Conservation (phyloP, 1,139 yeast species). For the Groenewaldozyma auringiensis region DNA sequence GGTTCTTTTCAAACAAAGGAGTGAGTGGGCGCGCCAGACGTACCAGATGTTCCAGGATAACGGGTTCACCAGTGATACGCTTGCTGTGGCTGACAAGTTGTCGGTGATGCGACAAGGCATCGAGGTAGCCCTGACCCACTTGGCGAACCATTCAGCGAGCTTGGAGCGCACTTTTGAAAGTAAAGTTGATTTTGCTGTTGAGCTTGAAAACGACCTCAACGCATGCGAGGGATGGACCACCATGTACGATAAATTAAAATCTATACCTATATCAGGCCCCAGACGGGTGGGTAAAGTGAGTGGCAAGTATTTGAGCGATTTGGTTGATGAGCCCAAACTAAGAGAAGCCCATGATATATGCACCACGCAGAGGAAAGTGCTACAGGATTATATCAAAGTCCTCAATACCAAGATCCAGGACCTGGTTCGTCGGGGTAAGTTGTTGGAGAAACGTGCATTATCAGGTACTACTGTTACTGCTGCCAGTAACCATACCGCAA, state of each 20-base stretch:
- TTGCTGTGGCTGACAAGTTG: slow-evolving; percentile 10
- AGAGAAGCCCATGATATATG: slow-evolving; percentile 13
- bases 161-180: slow-evolving; percentile 22
- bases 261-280: neutral
- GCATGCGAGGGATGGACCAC: slow-evolving; percentile 20
- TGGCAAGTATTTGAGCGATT: slow-evolving; percentile 16
- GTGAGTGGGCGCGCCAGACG: neutral
- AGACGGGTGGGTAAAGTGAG: slow-evolving; percentile 6
- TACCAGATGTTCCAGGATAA: neutral
- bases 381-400: slow-evolving; percentile 1
- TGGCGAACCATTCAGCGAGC: slow-evolving; percentile 23
- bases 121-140: slow-evolving; percentile 24
- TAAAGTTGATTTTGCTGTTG: slow-evolving; percentile 21
- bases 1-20: neutral
- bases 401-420: neutral
- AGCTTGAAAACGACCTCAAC: slow-evolving; percentile 20
- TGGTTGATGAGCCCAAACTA: slow-evolving; percentile 19
- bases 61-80: neutral
- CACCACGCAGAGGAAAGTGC: slow-evolving; percentile 8
- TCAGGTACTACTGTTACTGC: neutral
- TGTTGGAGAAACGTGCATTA: slow-evolving; percentile 13
- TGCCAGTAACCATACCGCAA: neutral
- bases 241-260: slow-evolving; percentile 1
- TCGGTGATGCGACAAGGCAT: slow-evolving; percentile 24
- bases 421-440: slow-evolving; percentile 3